These are phyloP conservation scores for Mycena galopus DNA, from an alignment of 768 basidiomycete genomes.

Conservation along the genomic window DNA sequence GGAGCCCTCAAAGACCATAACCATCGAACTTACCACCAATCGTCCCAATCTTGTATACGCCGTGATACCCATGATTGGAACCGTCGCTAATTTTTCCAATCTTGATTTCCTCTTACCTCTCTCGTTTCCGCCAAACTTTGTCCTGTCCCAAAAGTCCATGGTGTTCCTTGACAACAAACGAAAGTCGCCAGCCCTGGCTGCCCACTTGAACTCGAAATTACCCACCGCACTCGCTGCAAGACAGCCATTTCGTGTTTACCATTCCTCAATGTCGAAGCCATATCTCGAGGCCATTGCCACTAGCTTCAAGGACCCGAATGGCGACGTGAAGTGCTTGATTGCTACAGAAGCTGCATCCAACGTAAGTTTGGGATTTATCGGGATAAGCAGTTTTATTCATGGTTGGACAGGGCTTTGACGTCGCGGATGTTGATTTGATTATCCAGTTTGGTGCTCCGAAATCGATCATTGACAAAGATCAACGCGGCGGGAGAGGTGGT, in stretches of 20 bases:
- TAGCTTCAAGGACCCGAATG: background rate
- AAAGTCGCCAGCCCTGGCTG: background rate
- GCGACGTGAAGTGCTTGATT: background rate
- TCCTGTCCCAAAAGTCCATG: background rate
- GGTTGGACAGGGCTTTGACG: background rate
- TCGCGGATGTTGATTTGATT: background rate
- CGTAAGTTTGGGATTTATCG: background rate
- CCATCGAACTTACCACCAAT: conserved; percentile 1
- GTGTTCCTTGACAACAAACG: conserved; percentile 14
- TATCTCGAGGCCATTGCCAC: background rate
- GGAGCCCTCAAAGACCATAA: background rate
- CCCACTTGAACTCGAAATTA: background rate
- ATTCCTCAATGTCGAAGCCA: conserved; percentile 4
- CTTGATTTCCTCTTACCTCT: background rate
- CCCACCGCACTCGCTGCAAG: background rate
- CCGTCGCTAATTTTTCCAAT: background rate
- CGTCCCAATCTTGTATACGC: conserved; percentile 10
- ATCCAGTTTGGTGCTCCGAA: conserved; percentile 1
- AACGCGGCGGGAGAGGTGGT: conserved; percentile 18
- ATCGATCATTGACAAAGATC: background rate
- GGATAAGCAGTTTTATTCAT: too few species aligned
- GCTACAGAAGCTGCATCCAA: conserved; percentile 6
- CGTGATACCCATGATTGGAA: background rate
- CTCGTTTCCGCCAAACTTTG: background rate
- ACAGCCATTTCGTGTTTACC: background rate